These are phyloP conservation scores for Coemansia reversa DNA, from an alignment of 192 early-diverging fungal species.

Conservation along the genomic window DNA sequence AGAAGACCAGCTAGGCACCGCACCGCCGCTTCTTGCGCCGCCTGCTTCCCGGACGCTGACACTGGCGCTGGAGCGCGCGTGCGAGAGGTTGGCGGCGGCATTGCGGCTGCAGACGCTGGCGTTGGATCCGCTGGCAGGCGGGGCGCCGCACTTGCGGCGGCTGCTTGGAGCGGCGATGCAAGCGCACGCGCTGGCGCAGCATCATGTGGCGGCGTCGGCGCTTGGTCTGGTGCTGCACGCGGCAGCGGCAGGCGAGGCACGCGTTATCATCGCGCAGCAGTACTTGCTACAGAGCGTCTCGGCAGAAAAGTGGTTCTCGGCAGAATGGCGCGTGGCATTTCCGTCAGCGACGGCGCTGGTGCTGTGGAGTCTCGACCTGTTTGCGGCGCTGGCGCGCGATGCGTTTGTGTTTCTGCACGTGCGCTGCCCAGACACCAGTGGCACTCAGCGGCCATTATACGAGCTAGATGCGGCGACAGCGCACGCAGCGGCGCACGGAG, in stretches of 20 bases:
- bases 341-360: constrained; percentile 45
- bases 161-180: constrained; percentile 52
- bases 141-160: constrained; percentile 45
- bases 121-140: constrained; percentile 45
- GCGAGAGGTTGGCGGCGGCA: constrained; percentile 39
- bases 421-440: constrained; percentile 40
- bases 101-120: constrained; percentile 27
- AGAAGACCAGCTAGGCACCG: background rate
- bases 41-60: constrained; percentile 44
- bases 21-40: constrained; percentile 5
- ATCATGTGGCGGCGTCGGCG: constrained; percentile 41
- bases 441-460: constrained; percentile 34
- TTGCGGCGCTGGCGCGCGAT: constrained; percentile 46
- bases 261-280: constrained; percentile 40
- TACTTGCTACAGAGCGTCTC: constrained; percentile 27
- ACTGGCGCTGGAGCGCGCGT: constrained; percentile 41
- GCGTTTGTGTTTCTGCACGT: constrained; percentile 48
- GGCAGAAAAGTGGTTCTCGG: constrained; percentile 25
- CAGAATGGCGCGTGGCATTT: constrained; percentile 33
- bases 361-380: constrained; percentile 52
- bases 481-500: constrained; percentile 16
- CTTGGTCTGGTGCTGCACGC: constrained; percentile 33
- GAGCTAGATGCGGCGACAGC: constrained; percentile 27
- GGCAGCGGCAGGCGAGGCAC: constrained; percentile 46
- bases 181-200: constrained; percentile 49